Conservation (phyloP, 352 stramenopile species). For the Thalassiosira hispida region DNA sequence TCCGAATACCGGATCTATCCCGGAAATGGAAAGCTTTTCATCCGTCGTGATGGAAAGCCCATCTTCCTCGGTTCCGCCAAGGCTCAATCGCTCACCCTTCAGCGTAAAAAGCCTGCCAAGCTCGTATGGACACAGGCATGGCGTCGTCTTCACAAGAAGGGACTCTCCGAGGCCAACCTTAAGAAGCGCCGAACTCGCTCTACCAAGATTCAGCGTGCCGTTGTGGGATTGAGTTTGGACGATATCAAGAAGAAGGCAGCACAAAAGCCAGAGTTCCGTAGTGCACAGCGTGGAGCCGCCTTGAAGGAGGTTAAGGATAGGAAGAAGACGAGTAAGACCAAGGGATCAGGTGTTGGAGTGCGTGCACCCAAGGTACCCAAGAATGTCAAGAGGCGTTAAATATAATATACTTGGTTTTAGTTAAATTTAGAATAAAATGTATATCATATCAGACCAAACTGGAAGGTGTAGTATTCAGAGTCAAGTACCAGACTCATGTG, state of each 20-base stretch:
- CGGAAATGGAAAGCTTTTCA: slow-evolving; percentile 98
- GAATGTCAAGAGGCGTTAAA: slow-evolving; percentile 49
- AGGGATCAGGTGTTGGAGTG: slow-evolving; percentile 51
- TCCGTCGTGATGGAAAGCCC: slow-evolving; percentile 96
- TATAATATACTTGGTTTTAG: too few species aligned
- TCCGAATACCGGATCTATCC: slow-evolving; percentile 96
- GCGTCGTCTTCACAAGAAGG: slow-evolving; percentile 99
- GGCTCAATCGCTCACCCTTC: slow-evolving; percentile 97
- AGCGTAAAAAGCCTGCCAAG: slow-evolving; percentile 99
- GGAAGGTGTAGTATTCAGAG: too few species aligned
- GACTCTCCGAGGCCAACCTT: slow-evolving; percentile 88
- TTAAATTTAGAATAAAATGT: too few species aligned
- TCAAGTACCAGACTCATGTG: too few species aligned
- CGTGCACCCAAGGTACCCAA: slow-evolving; percentile 57
- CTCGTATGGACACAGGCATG: slow-evolving; percentile 98
- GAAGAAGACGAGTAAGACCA: slow-evolving; percentile 80
- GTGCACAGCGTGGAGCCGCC: slow-evolving; percentile 89
- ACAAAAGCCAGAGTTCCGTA: slow-evolving; percentile 93
- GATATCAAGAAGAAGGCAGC: slow-evolving; percentile 98
- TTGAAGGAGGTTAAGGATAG: slow-evolving; percentile 89
- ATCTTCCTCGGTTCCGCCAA: slow-evolving; percentile 96
- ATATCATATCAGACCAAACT: too few species aligned
- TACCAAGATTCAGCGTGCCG: slow-evolving; percentile 96
- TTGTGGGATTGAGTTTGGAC: slow-evolving; percentile 95
- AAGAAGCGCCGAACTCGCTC: slow-evolving; percentile 91